These are phyloP conservation scores for Fusarium poae DNA, from an alignment of 2,329 filamentous ascomycete genomes.

Conservation along the genomic window DNA sequence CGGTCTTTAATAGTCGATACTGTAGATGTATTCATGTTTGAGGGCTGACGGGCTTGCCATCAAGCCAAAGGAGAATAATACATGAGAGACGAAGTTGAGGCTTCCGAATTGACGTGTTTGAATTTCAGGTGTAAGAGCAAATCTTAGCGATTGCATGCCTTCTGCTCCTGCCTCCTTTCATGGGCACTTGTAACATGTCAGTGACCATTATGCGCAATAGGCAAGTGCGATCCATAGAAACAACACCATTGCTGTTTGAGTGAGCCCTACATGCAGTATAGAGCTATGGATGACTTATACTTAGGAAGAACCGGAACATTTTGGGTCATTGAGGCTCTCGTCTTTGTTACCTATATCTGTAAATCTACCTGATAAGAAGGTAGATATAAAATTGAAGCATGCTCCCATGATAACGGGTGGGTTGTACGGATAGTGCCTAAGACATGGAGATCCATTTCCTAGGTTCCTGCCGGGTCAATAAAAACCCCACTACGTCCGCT, in stretches of 20 bases:
- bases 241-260: background rate
- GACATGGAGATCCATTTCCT: conserved; percentile 1
- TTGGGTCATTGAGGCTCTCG: background rate
- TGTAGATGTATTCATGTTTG: conserved; percentile 19
- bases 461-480: conserved; percentile 10
- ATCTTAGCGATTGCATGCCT: background rate
- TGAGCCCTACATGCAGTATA: no score
- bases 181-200: background rate
- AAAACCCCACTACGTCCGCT: conserved; percentile 42
- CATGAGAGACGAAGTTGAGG: background rate
- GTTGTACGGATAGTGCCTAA: background rate
- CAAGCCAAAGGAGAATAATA: background rate
- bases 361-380: background rate
- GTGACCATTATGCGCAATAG: background rate
- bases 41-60: background rate
- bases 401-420: background rate
- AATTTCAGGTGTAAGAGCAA: background rate
- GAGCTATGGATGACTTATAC: background rate
- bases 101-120: no score
- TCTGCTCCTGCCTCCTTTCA: background rate
- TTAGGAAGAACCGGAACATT: background rate
- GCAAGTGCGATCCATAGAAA: background rate
- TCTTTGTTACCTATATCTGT: background rate
- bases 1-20: conserved; percentile 12
- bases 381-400: background rate